Conservation (phyloP, 306 rosid species). For the Lathyrus sativus region DNA sequence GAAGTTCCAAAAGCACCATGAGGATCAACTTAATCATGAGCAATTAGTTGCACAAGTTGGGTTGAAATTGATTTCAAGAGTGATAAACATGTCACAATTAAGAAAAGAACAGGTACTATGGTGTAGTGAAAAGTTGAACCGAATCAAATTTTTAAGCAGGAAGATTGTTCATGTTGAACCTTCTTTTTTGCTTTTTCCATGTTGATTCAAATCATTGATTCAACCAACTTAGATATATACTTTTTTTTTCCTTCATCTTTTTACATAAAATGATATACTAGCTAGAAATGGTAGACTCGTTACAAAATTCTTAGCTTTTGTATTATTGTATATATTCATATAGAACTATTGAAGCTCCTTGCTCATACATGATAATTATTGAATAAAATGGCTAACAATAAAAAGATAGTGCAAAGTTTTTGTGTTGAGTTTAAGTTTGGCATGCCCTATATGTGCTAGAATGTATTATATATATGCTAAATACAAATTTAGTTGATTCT, state of each 20-base stretch:
- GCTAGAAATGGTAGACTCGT: constrained; percentile 26
- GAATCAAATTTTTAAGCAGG: constrained; percentile 55
- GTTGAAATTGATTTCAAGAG: constrained; percentile 70
- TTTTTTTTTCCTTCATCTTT: background rate
- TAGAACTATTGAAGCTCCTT: constrained; percentile 10
- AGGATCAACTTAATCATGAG: constrained; percentile 46
- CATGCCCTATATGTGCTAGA: too few relatives aligned
- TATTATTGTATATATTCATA: constrained; percentile 10
- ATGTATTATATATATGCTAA: too few relatives aligned
- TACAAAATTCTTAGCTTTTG: constrained; percentile 16
- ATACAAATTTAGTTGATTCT: too few relatives aligned
- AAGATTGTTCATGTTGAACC: constrained; percentile 67
- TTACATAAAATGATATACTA: constrained; percentile 27
- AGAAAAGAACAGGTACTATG: constrained; percentile 66
- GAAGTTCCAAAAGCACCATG: constrained; percentile 75
- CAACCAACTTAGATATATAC: constrained; percentile 11
- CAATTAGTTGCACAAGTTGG: constrained; percentile 73
- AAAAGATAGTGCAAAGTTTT: constrained; percentile 5
- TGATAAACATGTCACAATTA: constrained; percentile 65
- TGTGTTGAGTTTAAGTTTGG: background rate
- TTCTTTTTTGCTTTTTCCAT: constrained; percentile 72
- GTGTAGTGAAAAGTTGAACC: constrained; percentile 66
- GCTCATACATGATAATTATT: constrained; percentile 18
- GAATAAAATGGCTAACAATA: constrained; percentile 29
- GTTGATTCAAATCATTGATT: constrained; percentile 49